A percentile compares a stretch with the other conserved stretches of the same genome.
phyloP scores from a whole-genome alignment of 1,284 basidiomycete genomes.

The Sanghuangporus sanghuang region DNA sequence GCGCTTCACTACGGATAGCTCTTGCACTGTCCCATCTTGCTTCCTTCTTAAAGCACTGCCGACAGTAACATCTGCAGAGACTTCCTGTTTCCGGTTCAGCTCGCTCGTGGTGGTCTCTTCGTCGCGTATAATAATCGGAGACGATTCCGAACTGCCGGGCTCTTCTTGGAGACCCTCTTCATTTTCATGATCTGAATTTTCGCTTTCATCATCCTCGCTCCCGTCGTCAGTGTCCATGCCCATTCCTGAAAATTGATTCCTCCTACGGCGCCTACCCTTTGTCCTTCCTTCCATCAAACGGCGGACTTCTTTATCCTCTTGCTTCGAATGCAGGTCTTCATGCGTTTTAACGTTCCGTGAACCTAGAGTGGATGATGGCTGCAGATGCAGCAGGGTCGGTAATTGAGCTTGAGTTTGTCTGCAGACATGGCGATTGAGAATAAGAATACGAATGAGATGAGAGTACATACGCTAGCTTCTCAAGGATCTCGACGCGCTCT shows the following conservation, averaged over 20 bases:
- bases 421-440: conserved; percentile 24
- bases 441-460: conserved; percentile 19
- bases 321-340: conserved; percentile 49
- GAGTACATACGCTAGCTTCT: conserved; percentile 67
- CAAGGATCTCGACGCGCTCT: conserved; percentile 64
- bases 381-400: conserved; percentile 50
- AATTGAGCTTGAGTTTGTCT: conserved; percentile 72
- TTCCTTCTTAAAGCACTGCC: conserved; percentile 58
- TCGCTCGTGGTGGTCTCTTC: neutral
- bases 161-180: neutral
- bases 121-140: conserved; percentile 11
- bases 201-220: conserved; percentile 11
- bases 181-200: conserved; percentile 2
- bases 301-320: conserved; percentile 57
- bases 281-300: conserved; percentile 43
- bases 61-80: conserved; percentile 1
- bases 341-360: conserved; percentile 60
- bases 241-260: conserved; percentile 29
- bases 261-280: conserved; percentile 42
- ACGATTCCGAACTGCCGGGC: conserved; percentile 7
- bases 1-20: conserved; percentile 42
- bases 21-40: conserved; percentile 47
- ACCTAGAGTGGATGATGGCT: conserved; percentile 76
- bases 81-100: neutral
- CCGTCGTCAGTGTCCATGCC: conserved; percentile 18